Percentiles rank a stretch among this genome's conserved stretches.
phyloP scores from a whole-genome alignment of 352 stramenopile genomes.

The Pythium oligandrum region DNA sequence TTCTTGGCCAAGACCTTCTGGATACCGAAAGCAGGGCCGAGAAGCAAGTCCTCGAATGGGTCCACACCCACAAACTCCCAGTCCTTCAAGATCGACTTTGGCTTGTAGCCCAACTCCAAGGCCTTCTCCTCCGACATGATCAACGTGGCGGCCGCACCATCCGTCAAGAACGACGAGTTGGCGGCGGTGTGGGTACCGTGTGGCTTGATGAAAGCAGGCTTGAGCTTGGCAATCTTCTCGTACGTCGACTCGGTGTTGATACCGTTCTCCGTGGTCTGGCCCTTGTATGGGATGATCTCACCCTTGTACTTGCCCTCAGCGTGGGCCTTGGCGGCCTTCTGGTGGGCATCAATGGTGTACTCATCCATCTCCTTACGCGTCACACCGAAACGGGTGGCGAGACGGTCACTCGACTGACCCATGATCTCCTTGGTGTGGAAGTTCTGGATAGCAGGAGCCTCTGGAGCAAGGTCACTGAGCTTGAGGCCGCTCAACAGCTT shows the following conservation, averaged over 20 bases:
- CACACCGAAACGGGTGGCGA: conserved; percentile 93
- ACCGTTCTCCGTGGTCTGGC: conserved; percentile 94
- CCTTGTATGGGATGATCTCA: conserved; percentile 94
- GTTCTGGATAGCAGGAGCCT: conserved; percentile 97
- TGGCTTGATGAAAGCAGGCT: conserved; percentile 98
- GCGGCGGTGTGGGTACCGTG: conserved; percentile 97
- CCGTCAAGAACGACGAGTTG: conserved; percentile 97
- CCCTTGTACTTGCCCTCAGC: conserved; percentile 92
- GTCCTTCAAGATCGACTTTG: conserved; percentile 93
- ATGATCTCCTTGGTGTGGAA: conserved; percentile 99
- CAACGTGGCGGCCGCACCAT: conserved; percentile 93
- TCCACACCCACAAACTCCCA: conserved; percentile 97
- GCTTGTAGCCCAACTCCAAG: conserved; percentile 94
- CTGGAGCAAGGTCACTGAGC: conserved; percentile 85
- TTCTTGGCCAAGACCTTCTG: conserved; percentile 77
- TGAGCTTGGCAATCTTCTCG: conserved; percentile 94
- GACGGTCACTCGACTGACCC: conserved; percentile 95
- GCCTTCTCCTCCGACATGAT: conserved; percentile 97
- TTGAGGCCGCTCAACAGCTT: conserved; percentile 94
- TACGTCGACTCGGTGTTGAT: conserved; percentile 95
- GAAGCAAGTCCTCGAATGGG: conserved; percentile 92
- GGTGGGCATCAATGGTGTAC: conserved; percentile 94
- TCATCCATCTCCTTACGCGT: conserved; percentile 95
- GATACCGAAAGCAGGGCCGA: conserved; percentile 95
- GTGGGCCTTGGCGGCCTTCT: conserved; percentile 93